A percentile compares a stretch with the other conserved stretches of the same genome.
Conservation (phyloP, 176 grass and related monocot genomes). For the sorghum (Sorghum bicolor) region DNA sequence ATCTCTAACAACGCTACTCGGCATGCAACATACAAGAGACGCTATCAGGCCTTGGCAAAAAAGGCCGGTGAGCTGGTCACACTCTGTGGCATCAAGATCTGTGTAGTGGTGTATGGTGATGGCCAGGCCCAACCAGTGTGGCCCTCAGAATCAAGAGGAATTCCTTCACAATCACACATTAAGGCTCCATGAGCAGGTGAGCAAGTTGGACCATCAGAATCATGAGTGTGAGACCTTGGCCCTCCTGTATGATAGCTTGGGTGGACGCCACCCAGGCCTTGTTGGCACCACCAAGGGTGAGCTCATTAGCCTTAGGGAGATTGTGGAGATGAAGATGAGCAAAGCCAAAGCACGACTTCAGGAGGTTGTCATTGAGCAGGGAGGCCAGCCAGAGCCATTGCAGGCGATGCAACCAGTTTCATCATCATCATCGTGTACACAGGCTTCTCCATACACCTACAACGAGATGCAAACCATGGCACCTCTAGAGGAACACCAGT, state of each 20-base stretch:
- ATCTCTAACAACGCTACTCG: slow-evolving; percentile 21
- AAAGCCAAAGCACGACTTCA: background rate
- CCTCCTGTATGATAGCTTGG: too few species aligned
- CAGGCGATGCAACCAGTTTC: background rate
- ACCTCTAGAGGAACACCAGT: background rate
- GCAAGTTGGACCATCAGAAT: too few species aligned
- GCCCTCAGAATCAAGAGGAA: background rate
- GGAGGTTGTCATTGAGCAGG: background rate
- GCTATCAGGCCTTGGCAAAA: background rate
- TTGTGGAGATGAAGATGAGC: background rate
- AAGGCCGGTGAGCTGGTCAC: background rate
- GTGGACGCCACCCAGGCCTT: background rate
- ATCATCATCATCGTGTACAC: background rate
- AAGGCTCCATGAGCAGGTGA: too few species aligned
- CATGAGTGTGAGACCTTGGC: too few species aligned
- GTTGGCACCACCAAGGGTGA: background rate
- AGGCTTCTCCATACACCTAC: too few species aligned
- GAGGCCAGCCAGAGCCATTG: background rate
- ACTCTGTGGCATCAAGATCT: slow-evolving; percentile 18
- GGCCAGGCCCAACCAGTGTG: background rate
- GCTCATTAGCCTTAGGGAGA: background rate
- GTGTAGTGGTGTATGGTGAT: slow-evolving; percentile 27
- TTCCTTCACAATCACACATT: too few species aligned
- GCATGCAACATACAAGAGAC: slow-evolving; percentile 19
- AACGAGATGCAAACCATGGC: background rate